A percentile compares a stretch with the other conserved stretches of the same genome.
These are phyloP conservation scores for Globisporangium spinosum DNA, from an alignment of 352 stramenopile species.

Conservation along the genomic window DNA sequence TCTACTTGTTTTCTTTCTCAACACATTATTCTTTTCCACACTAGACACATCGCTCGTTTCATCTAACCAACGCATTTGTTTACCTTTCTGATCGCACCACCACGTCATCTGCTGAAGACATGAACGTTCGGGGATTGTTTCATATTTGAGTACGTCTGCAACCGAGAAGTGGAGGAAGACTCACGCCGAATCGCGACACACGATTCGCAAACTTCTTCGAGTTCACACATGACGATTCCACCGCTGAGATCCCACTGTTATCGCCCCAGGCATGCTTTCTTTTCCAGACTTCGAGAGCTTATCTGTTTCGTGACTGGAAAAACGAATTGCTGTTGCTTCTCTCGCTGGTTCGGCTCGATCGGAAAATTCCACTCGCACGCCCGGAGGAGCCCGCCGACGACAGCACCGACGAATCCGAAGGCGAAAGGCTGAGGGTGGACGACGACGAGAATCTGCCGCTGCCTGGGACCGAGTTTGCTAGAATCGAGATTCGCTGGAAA, in stretches of 20 bases:
- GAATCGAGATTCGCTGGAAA: slow-evolving; percentile 68
- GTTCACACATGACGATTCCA: not conserved
- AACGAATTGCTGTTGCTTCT: slow-evolving; percentile 19
- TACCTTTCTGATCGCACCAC: not conserved
- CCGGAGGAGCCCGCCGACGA: slow-evolving; percentile 38
- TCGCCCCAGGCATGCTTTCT: not conserved
- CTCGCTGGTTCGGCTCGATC: slow-evolving; percentile 37
- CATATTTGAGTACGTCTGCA: not conserved
- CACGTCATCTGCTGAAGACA: not conserved
- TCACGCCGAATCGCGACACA: not conserved
- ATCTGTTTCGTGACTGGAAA: slow-evolving; percentile 17
- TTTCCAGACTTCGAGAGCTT: slow-evolving; percentile 1
- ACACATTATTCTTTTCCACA: slow-evolving; percentile 10
- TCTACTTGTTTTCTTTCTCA: slow-evolving; percentile 1
- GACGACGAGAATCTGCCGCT: slow-evolving; percentile 39
- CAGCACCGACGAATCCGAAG: slow-evolving; percentile 36
- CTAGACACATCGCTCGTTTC: slow-evolving; percentile 3
- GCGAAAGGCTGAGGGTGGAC: slow-evolving; percentile 52
- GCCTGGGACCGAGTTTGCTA: slow-evolving; percentile 37
- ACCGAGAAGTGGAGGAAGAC: not conserved
- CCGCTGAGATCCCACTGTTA: not conserved
- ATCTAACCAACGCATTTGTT: slow-evolving; percentile 8
- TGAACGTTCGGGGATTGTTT: not conserved
- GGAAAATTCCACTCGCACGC: slow-evolving; percentile 45
- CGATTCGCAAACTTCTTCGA: not conserved